phyloP scores from a whole-genome alignment of 1,139 yeast genomes.

The Magnusiomyces magnusii region DNA sequence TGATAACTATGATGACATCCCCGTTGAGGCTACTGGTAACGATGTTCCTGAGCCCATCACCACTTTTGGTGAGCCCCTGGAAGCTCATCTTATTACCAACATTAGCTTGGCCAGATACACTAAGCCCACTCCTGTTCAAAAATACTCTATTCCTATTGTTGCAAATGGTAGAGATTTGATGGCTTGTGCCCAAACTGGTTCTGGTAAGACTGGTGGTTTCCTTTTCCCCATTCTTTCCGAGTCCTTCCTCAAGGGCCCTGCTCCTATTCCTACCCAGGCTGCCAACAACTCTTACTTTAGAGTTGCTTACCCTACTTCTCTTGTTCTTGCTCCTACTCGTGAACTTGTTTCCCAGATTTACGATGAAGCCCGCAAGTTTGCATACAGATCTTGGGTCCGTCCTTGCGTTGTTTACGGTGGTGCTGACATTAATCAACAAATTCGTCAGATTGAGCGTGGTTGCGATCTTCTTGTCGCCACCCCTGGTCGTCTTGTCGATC shows the following conservation, averaged over 20 bases:
- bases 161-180: constrained; percentile 94
- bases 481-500: constrained; percentile 97
- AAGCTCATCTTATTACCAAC: constrained; percentile 77
- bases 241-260: constrained; percentile 85
- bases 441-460: constrained; percentile 85
- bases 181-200: constrained; percentile 99
- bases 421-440: constrained; percentile 84
- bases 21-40: constrained; percentile 96
- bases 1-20: constrained; percentile 97
- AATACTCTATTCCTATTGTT: constrained; percentile 96
- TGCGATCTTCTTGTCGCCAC: constrained; percentile 96
- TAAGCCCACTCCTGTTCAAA: constrained; percentile 97
- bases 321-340: constrained; percentile 97
- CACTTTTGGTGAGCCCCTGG: constrained; percentile 88
- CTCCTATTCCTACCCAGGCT: constrained; percentile 48
- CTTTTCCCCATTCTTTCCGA: constrained; percentile 95
- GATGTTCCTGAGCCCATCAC: constrained; percentile 91
- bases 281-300: constrained; percentile 36
- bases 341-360: constrained; percentile 95
- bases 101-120: constrained; percentile 82
- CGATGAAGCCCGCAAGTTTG: constrained; percentile 92
- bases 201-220: constrained; percentile 99
- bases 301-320: constrained; percentile 90
- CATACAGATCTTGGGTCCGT: constrained; percentile 98
- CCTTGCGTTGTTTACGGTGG: constrained; percentile 98